phyloP scores from a whole-genome alignment of 345 rosid species.

The Camelina neglecta region DNA sequence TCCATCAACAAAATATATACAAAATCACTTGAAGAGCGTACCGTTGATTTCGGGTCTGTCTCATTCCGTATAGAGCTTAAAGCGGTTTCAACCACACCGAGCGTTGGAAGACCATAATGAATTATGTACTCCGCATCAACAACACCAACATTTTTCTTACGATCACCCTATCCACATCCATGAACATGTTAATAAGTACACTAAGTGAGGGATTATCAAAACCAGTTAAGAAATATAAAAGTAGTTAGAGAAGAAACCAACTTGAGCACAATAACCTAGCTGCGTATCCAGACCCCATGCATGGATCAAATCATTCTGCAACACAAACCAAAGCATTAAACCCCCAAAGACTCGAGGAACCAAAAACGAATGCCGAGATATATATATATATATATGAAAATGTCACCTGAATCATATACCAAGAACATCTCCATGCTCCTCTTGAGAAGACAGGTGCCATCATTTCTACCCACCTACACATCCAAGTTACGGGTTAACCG shows the following conservation, averaged over 20 bases:
- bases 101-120: constrained; percentile 83
- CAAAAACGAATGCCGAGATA: background rate
- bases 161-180: constrained; percentile 63
- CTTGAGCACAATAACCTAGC: constrained; percentile 94
- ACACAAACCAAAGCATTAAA: constrained; percentile 16
- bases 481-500: constrained; percentile 3
- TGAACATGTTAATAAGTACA: background rate
- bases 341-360: background rate
- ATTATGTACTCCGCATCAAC: constrained; percentile 89
- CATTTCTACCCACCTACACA: constrained; percentile 94
- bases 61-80: constrained; percentile 41
- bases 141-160: constrained; percentile 86
- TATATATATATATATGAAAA: constrained; percentile 13
- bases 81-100: constrained; percentile 58
- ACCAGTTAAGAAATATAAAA: background rate
- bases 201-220: background rate
- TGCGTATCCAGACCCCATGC: constrained; percentile 93
- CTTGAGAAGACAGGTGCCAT: constrained; percentile 98
- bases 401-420: constrained; percentile 96
- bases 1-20: constrained; percentile 23
- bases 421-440: constrained; percentile 88
- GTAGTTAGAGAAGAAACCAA: constrained; percentile 40
- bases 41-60: constrained; percentile 28
- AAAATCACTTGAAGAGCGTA: constrained; percentile 27
- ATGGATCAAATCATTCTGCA: constrained; percentile 90